These are phyloP conservation scores for Gossypium turneri DNA, from an alignment of 345 rosid genomes.

Conservation along the genomic window DNA sequence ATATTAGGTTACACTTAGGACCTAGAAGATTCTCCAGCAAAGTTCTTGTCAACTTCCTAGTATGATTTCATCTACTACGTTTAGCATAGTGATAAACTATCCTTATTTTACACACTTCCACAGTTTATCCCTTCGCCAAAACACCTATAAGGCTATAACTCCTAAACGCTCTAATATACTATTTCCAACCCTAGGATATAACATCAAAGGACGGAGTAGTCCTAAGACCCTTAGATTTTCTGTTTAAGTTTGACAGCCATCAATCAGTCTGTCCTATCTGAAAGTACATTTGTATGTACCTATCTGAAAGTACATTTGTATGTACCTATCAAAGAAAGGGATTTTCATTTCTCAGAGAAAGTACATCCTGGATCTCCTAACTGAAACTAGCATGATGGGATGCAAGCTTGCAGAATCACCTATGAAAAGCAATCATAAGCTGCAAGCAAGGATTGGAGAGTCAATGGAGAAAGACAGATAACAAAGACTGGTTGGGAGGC, in stretches of 20 bases:
- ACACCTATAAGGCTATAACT: background rate
- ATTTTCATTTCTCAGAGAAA: too few species aligned
- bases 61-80: background rate
- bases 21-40: slow-evolving; percentile 5
- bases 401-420: too few species aligned
- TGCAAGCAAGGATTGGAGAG: background rate
- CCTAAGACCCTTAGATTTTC: background rate
- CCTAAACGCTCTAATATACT: background rate
- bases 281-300: background rate
- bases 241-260: background rate
- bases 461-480: background rate
- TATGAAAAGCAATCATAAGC: background rate
- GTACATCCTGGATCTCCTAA: too few species aligned
- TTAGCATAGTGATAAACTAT: background rate
- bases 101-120: background rate
- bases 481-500: background rate
- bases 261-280: background rate
- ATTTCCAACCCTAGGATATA: background rate
- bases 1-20: background rate
- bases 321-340: too few species aligned
- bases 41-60: background rate
- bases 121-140: background rate
- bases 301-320: background rate
- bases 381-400: too few species aligned
- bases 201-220: background rate